These are phyloP conservation scores for Fusarium sp. DNA, from an alignment of 2,329 filamentous ascomycete species.

Conservation along the genomic window DNA sequence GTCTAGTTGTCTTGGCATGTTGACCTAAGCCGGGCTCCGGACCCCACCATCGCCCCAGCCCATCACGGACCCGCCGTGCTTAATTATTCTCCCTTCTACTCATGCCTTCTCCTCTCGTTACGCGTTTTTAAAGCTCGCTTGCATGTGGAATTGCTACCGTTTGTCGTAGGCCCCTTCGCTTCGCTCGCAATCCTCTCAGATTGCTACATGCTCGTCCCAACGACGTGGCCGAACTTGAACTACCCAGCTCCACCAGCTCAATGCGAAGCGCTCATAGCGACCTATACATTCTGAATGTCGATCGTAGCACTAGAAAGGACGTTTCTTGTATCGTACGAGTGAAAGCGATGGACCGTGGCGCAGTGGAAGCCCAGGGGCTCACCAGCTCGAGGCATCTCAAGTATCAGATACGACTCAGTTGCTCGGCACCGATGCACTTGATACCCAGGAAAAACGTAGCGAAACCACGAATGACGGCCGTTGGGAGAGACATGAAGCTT, in stretches of 20 bases:
- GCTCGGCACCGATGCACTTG: not conserved
- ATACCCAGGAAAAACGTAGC: not conserved
- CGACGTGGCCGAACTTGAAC: too few species aligned
- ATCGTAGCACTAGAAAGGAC: not conserved
- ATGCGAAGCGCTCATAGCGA: not conserved
- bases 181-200: not conserved
- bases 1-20: too few species aligned
- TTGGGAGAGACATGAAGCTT: not conserved
- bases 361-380: not conserved
- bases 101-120: too few species aligned
- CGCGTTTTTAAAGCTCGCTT: too few species aligned
- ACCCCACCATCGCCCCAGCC: too few species aligned
- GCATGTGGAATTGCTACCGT: too few species aligned
- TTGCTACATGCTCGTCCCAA: not conserved
- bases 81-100: too few species aligned
- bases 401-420: not conserved
- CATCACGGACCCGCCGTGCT: too few species aligned
- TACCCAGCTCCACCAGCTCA: too few species aligned
- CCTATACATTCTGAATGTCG: not conserved
- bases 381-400: not conserved
- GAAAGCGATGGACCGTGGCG: not conserved
- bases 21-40: too few species aligned
- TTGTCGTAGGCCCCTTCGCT: not conserved
- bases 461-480: not conserved
- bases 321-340: not conserved